Evolutionary conservation across 2,329 filamentous ascomycete species (phyloP).

Genomic region (Anisogramma anomala): DNA sequence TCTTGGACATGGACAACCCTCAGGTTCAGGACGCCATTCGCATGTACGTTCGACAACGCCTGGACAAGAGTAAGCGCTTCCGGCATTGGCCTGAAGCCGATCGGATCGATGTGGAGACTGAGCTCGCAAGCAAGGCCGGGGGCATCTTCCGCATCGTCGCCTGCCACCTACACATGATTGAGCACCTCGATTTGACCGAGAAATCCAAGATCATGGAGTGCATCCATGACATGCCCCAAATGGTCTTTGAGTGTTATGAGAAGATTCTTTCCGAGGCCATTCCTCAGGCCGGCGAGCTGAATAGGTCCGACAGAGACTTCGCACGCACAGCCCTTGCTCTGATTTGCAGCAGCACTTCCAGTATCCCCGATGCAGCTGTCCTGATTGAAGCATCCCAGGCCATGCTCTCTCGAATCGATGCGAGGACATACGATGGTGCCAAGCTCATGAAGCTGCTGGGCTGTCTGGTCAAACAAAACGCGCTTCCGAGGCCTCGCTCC

Average conservation of each 20-base stretch:
- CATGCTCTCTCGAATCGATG: neutral
- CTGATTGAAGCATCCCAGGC: neutral
- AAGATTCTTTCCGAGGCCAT: neutral
- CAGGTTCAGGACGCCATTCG: neutral
- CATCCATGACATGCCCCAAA: neutral
- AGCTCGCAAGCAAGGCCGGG: neutral
- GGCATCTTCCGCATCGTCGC: slow-evolving; percentile 3
- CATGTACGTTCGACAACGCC: neutral
- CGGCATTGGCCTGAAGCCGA: neutral
- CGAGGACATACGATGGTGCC: neutral
- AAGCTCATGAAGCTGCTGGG: slow-evolving; percentile 1
- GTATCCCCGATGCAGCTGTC: neutral
- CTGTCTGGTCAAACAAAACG: neutral
- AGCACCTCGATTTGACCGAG: neutral
- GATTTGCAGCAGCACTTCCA: neutral
- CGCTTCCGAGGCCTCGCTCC: neutral
- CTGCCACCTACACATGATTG: slow-evolving; percentile 3
- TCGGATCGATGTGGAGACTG: neutral
- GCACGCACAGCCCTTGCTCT: slow-evolving; percentile 4
- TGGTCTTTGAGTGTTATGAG: neutral
- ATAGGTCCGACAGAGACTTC: neutral
- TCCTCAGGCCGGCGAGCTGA: neutral
- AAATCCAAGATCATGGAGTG: neutral
- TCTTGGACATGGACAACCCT: neutral
- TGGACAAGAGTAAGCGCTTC: neutral